Evolutionary conservation across 495 filamentous ascomycete species (phyloP).

Genomic region (Podospora comata): DNA sequence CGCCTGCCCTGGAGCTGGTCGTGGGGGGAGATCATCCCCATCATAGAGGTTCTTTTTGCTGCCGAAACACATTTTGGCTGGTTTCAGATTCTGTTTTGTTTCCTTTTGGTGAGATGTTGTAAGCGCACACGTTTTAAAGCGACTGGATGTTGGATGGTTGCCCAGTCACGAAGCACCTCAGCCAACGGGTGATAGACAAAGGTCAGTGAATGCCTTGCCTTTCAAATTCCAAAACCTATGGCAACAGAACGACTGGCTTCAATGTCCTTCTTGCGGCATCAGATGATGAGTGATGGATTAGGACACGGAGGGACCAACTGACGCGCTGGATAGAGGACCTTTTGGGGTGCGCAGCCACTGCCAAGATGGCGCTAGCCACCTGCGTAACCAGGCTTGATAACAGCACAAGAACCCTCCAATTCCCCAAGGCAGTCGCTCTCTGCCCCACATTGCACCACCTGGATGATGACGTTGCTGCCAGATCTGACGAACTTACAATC

Average conservation of each 20-base stretch:
- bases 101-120: too few relatives aligned
- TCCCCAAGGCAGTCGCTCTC: not conserved
- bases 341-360: not conserved
- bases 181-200: not conserved
- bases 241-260: not conserved
- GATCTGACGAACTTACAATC: not conserved
- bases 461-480: not conserved
- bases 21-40: slow-evolving; percentile 30
- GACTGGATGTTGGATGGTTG: too few relatives aligned
- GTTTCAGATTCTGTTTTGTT: not conserved
- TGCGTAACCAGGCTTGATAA: not conserved
- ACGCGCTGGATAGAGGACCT: not conserved
- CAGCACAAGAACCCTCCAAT: not conserved
- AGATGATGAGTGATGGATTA: not conserved
- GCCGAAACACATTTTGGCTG: slow-evolving; percentile 44
- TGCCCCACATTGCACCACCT: not conserved
- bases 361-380: not conserved
- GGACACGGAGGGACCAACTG: not conserved
- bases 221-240: not conserved
- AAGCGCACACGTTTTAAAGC: too few relatives aligned
- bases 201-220: not conserved
- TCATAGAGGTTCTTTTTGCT: slow-evolving; percentile 36
- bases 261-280: slow-evolving; percentile 3
- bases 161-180: not conserved
- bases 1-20: slow-evolving; percentile 21